phyloP scores from a whole-genome alignment of 805 yeast species.

The Starmera amethionina region DNA sequence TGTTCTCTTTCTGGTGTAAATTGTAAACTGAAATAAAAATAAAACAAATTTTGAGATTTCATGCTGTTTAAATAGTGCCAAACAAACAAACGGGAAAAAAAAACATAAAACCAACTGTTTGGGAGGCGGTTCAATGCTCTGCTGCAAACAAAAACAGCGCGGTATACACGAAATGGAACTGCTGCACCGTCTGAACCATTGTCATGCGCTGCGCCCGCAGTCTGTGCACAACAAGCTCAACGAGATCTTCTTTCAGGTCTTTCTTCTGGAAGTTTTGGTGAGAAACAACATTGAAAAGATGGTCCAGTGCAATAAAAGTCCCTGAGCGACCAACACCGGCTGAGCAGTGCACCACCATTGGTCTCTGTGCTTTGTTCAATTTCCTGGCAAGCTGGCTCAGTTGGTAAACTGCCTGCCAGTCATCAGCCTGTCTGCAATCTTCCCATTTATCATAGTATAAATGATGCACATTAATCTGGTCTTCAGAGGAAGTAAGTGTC shows the following conservation, averaged over 20 bases:
- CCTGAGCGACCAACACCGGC: slow-evolving; percentile 98
- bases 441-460: slow-evolving; percentile 74
- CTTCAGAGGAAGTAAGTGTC: slow-evolving; percentile 3
- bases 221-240: slow-evolving; percentile 27
- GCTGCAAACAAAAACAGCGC: slow-evolving; percentile 7
- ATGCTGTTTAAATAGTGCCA: no score
- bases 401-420: slow-evolving; percentile 22
- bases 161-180: slow-evolving; percentile 36
- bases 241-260: slow-evolving; percentile 20
- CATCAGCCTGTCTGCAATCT: slow-evolving; percentile 61
- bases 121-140: no score
- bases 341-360: slow-evolving; percentile 78
- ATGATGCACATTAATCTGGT: slow-evolving; percentile 41
- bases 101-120: no score
- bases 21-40: no score
- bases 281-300: slow-evolving; percentile 18
- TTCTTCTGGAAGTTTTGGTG: not conserved
- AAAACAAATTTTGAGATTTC: no score
- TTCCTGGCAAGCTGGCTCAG: slow-evolving; percentile 20
- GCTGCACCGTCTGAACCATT: slow-evolving; percentile 41
- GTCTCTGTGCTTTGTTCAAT: slow-evolving; percentile 21
- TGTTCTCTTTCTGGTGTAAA: no score
- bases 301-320: slow-evolving; percentile 66
- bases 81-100: no score
- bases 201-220: slow-evolving; percentile 36